phyloP scores from a whole-genome alignment of 768 basidiomycete species.

The Tremella yokohamensis region DNA sequence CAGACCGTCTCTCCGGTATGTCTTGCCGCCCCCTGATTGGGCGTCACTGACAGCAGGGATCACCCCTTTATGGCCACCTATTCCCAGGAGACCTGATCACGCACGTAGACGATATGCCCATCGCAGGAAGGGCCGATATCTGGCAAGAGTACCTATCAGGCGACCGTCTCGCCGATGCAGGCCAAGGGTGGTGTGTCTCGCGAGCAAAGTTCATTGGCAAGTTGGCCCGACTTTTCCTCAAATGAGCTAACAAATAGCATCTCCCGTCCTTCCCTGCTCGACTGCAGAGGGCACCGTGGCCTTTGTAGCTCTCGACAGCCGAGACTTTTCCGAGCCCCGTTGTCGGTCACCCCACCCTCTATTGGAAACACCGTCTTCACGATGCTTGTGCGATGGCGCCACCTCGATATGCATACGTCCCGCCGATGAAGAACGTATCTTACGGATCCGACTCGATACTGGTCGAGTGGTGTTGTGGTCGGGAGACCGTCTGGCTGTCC shows the following conservation, averaged over 20 bases:
- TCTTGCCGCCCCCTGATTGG: conserved; percentile 13
- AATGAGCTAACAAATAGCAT: conserved; percentile 8
- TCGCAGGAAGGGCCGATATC: conserved; percentile 48
- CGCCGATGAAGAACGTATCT: conserved; percentile 56
- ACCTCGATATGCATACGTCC: conserved; percentile 59
- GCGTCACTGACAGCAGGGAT: conserved; percentile 55
- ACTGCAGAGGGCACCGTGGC: conserved; percentile 50
- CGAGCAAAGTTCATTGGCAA: conserved; percentile 47
- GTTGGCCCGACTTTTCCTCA: neutral
- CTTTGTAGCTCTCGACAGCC: conserved; percentile 17
- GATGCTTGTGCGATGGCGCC: conserved; percentile 29
- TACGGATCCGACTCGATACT: conserved; percentile 58
- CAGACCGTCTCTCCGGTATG: conserved; percentile 59
- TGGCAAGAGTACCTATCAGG: conserved; percentile 55
- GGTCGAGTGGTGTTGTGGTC: conserved; percentile 63
- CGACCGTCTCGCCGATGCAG: conserved; percentile 49
- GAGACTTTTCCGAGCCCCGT: conserved; percentile 5
- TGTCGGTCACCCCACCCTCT: conserved; percentile 40
- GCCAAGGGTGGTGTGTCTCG: conserved; percentile 64
- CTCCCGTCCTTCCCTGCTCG: conserved; percentile 57
- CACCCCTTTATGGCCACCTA: conserved; percentile 62
- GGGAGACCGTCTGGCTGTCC: conserved; percentile 65
- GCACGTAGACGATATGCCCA: conserved; percentile 61
- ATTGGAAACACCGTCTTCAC: conserved; percentile 29
- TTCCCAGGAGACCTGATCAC: conserved; percentile 62